These are phyloP conservation scores for Staphylotrichum tortipilum DNA, from an alignment of 495 filamentous ascomycete species.

Conservation along the genomic window DNA sequence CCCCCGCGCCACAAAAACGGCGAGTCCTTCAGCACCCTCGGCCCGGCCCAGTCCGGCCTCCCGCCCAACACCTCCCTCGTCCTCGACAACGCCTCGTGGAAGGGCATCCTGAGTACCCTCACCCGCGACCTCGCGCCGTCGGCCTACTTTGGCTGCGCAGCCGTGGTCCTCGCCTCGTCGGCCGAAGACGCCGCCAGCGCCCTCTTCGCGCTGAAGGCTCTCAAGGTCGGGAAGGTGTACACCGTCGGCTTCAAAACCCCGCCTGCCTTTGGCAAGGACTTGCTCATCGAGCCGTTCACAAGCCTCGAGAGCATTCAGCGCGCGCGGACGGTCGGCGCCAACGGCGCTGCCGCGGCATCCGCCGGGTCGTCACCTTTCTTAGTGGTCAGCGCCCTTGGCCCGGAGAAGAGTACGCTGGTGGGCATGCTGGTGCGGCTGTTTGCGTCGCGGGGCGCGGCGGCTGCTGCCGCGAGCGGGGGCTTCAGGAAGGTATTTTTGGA, in stretches of 20 bases:
- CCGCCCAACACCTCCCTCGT: conserved; percentile 44
- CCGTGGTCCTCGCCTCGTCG: conserved; percentile 59
- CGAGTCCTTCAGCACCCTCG: conserved; percentile 14
- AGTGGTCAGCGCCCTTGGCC: conserved; percentile 67
- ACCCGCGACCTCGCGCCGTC: conserved; percentile 74
- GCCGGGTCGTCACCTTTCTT: conserved; percentile 55
- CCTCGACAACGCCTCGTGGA: conserved; percentile 76
- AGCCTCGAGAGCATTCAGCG: conserved; percentile 69
- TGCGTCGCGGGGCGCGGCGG: conserved; percentile 38
- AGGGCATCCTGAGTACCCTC: conserved; percentile 70
- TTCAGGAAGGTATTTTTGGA: conserved; percentile 73
- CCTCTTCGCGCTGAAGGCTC: conserved; percentile 65
- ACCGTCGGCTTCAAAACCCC: conserved; percentile 73
- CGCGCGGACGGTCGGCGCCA: conserved; percentile 38
- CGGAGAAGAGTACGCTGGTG: conserved; percentile 71
- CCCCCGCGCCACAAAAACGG: conserved; percentile 26
- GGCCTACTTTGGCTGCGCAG: conserved; percentile 64
- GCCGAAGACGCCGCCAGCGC: conserved; percentile 64
- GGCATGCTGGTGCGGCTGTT: conserved; percentile 68
- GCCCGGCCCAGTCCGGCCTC: conserved; percentile 21
- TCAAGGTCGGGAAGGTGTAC: conserved; percentile 71
- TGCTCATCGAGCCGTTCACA: conserved; percentile 60
- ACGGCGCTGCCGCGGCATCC: conserved; percentile 19
- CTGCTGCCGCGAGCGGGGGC: too few species aligned
- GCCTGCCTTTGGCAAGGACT: conserved; percentile 50